These are phyloP conservation scores for Ciborinia camelliae DNA, from an alignment of 2,329 filamentous ascomycete species.

Conservation along the genomic window DNA sequence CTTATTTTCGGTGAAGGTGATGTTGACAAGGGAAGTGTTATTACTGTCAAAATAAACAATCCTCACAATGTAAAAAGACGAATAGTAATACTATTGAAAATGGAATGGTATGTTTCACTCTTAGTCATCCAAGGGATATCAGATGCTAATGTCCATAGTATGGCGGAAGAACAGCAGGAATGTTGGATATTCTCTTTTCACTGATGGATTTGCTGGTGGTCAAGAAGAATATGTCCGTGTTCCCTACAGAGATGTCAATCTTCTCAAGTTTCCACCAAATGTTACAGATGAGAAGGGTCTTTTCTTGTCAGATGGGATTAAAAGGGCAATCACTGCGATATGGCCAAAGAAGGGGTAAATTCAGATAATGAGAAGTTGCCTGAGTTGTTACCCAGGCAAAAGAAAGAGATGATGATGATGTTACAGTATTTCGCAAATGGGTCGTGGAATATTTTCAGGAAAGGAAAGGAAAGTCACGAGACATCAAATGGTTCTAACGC, in stretches of 20 bases:
- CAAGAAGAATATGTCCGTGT: conserved; percentile 86
- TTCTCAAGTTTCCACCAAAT: conserved; percentile 72
- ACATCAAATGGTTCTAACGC: too few species aligned
- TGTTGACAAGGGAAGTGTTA: too few species aligned
- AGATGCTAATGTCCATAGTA: conserved; percentile 45
- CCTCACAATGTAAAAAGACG: conserved; percentile 76
- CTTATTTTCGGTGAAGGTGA: too few species aligned
- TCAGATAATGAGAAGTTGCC: too few species aligned
- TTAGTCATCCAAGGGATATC: not conserved
- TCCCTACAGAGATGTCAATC: conserved; percentile 75
- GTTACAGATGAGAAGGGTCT: conserved; percentile 80
- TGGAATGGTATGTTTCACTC: conserved; percentile 49
- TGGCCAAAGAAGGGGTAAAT: too few species aligned
- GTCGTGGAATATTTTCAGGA: too few species aligned
- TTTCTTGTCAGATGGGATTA: conserved; percentile 79
- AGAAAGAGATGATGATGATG: too few species aligned
- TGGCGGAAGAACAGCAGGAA: conserved; percentile 69
- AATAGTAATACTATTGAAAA: conserved; percentile 69
- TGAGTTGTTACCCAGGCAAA: too few species aligned
- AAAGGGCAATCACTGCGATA: too few species aligned
- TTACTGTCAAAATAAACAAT: conserved; percentile 75
- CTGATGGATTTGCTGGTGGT: conserved; percentile 81
- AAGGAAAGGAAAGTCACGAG: too few species aligned
- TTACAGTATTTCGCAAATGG: too few species aligned
- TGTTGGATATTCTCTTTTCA: conserved; percentile 74